phyloP scores from a whole-genome alignment of 331 rosid species.

The Rhamnella rubrinervis region DNA sequence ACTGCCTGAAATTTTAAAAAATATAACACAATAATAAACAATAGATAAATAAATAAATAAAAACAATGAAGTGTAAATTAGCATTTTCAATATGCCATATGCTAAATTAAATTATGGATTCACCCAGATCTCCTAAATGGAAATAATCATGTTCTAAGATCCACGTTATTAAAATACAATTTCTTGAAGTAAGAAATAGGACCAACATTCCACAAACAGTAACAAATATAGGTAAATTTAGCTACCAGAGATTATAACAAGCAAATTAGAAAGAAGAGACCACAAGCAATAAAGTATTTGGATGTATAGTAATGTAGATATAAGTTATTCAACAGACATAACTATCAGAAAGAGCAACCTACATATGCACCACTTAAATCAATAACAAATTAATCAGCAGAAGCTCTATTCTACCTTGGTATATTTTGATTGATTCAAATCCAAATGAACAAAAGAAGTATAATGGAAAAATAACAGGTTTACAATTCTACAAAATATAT shows the following conservation, averaged over 20 bases:
- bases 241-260: background rate
- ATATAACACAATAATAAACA: too few species aligned
- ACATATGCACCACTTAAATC: too few species aligned
- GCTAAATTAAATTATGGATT: background rate
- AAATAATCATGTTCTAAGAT: constrained; percentile 6
- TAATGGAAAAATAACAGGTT: too few species aligned
- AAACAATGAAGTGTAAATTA: constrained; percentile 18
- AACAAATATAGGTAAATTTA: background rate
- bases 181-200: background rate
- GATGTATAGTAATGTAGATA: too few species aligned
- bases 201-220: background rate
- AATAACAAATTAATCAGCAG: too few species aligned
- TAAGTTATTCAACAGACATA: too few species aligned
- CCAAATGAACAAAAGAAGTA: too few species aligned
- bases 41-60: too few species aligned
- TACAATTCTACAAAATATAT: too few species aligned
- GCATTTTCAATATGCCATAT: constrained; percentile 20
- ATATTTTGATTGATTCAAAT: too few species aligned
- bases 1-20: constrained; percentile 56
- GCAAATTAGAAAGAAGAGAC: background rate
- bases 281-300: background rate
- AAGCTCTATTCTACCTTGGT: too few species aligned
- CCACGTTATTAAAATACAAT: background rate
- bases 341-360: too few species aligned
- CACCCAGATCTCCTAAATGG: background rate